A percentile compares a stretch with the other conserved stretches of the same genome.
phyloP scores from a whole-genome alignment of 345 rosid species.

The Rhodamnia rubescens region DNA sequence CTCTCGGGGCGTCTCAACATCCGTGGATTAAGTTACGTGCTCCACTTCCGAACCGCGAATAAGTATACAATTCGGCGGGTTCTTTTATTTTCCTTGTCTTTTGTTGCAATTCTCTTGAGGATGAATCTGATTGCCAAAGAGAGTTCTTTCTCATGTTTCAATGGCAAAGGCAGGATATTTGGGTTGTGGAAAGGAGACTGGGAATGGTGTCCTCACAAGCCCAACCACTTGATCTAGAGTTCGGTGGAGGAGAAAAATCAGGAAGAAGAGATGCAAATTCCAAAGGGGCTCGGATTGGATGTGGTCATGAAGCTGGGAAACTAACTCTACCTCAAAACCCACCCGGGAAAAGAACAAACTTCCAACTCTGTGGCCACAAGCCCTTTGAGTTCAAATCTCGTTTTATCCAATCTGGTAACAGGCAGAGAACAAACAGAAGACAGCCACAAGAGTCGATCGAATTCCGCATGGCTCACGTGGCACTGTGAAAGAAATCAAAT shows the following conservation, averaged over 20 bases:
- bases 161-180: neutral
- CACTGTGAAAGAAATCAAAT: neutral
- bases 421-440: neutral
- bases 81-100: neutral
- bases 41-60: neutral
- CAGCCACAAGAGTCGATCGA: neutral
- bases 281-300: neutral
- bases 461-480: neutral
- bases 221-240: neutral
- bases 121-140: neutral
- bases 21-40: neutral
- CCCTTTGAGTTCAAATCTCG: neutral
- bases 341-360: neutral
- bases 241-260: neutral
- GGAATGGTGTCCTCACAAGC: constrained; percentile 12
- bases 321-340: neutral
- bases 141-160: neutral
- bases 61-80: neutral
- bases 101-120: neutral
- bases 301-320: neutral
- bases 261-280: neutral
- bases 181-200: neutral
- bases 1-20: neutral
- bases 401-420: neutral
- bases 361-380: neutral